Conservation (phyloP, 2,329 filamentous ascomycete species). For the Colletotrichum camelliae region DNA sequence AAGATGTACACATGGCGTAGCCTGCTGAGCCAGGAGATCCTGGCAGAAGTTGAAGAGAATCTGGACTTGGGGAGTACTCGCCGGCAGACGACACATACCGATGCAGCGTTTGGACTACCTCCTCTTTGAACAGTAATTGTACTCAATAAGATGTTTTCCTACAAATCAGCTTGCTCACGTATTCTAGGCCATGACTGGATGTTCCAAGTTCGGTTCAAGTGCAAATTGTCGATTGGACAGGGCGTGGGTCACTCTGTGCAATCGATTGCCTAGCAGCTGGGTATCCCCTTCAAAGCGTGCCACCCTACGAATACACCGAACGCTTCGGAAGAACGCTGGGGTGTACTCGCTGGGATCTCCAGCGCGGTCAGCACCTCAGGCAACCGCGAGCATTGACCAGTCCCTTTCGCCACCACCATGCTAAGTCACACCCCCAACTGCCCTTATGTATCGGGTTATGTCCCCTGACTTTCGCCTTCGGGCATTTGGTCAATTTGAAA, state of each 20-base stretch:
- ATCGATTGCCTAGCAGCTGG: neutral
- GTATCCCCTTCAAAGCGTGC: neutral
- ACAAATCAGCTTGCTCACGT: neutral
- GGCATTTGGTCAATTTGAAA: conserved; percentile 34
- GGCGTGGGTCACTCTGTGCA: neutral
- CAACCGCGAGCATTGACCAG: neutral
- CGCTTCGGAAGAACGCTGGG: neutral
- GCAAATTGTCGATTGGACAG: neutral
- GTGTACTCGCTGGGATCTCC: neutral
- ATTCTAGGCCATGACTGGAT: neutral
- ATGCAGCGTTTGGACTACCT: neutral
- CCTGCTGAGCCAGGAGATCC: neutral
- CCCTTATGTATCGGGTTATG: neutral
- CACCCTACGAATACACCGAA: neutral
- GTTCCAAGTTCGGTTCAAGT: neutral
- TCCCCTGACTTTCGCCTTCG: conserved; percentile 22
- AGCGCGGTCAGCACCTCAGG: neutral
- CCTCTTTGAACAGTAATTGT: neutral
- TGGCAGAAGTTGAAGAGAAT: neutral
- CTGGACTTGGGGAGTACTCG: neutral
- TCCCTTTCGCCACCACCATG: neutral
- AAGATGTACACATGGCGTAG: neutral
- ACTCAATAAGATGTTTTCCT: neutral
- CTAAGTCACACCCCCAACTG: neutral
- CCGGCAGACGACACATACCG: neutral